phyloP scores from a whole-genome alignment of 441 rosid genomes.

The Eutrema salsugineum region DNA sequence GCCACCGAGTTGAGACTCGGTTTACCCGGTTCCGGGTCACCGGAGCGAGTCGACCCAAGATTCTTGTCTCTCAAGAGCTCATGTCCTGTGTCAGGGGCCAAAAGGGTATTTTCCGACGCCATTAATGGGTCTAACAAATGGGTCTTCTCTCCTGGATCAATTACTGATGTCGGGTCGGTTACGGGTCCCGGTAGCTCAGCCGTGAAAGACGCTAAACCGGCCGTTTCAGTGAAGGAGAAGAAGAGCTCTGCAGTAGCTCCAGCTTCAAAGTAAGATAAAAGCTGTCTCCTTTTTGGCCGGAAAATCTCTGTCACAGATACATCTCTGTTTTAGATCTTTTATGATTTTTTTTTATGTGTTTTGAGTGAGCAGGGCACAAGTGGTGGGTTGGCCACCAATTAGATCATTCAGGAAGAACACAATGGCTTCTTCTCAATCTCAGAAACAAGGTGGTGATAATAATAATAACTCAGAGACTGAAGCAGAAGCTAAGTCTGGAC shows the following conservation, averaged over 20 bases:
- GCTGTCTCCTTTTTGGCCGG: neutral
- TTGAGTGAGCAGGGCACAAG: slow-evolving; percentile 54
- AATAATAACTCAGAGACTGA: slow-evolving; percentile 20
- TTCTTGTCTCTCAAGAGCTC: slow-evolving; percentile 41
- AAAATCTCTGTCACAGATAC: neutral
- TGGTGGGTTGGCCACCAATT: slow-evolving; percentile 89
- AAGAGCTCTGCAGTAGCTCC: slow-evolving; percentile 46
- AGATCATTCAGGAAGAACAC: slow-evolving; percentile 76
- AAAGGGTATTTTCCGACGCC: slow-evolving; percentile 66
- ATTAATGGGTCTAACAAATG: slow-evolving; percentile 48
- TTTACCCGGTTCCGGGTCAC: slow-evolving; percentile 73
- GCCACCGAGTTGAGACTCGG: slow-evolving; percentile 86
- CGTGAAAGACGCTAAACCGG: slow-evolving; percentile 45
- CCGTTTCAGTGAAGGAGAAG: slow-evolving; percentile 37
- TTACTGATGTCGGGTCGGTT: slow-evolving; percentile 34
- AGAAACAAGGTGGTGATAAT: slow-evolving; percentile 33
- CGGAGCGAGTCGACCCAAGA: slow-evolving; percentile 39
- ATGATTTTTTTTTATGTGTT: neutral
- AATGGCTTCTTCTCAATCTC: slow-evolving; percentile 55
- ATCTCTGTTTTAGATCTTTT: slow-evolving; percentile 3
- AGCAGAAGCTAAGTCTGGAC: slow-evolving; percentile 32
- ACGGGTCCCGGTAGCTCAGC: slow-evolving; percentile 27
- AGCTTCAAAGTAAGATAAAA: slow-evolving; percentile 47
- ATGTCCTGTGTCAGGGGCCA: slow-evolving; percentile 47
- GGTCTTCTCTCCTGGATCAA: slow-evolving; percentile 47